Evolutionary conservation across 2,329 filamentous ascomycete species (phyloP), one percentile per base, ranked within the genome.

Genomic region (Cladosporium phlei): DNA sequence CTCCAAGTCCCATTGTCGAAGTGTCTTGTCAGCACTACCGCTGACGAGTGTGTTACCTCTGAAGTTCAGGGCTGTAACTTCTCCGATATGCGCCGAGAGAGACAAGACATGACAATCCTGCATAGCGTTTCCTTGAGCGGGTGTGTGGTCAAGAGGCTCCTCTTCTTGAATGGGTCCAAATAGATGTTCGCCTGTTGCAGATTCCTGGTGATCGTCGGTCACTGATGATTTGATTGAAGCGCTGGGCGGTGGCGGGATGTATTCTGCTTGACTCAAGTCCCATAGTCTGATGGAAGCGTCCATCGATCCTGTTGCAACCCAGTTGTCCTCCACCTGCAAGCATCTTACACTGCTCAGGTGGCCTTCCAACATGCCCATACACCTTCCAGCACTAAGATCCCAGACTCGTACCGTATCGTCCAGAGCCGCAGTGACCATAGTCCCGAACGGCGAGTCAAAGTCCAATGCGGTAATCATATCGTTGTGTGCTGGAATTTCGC

Each of bases 371-470:
- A 87, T 74, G 20, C 93, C 93, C 61, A 95, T 90, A 66, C 91
- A 97, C 25, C 90, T 80, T 28, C 93, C 93, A 2, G 88, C 86
- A 61, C 93, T 96, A 54, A 98, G 73, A 67, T 98, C 93, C 93
- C 93, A 98, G 16, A 98, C 93, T 52, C 87, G 80, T 33, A 98
- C 86, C 1, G 88, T 90, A 65, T 98, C 93, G 64, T 98, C 93
- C 59, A 96, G 72, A 8, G 90, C 87, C 8, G 93, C 85, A 6
- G 89, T 91, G 5, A 97, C 88, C 79, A 97, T 82, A 16, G 88
- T 94, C 12, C 93, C 93, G 66, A 97, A 97, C 0, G 93, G 93
- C n/a, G 85, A 86, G 64, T 98, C 93, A 66, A 98, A 98, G 68
- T 97, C 93, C 51, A 98, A 66, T 6, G 91, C 86, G 1, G 90